These are phyloP conservation scores for Pythium coloratum DNA, from an alignment of 352 stramenopile species.

Conservation along the genomic window DNA sequence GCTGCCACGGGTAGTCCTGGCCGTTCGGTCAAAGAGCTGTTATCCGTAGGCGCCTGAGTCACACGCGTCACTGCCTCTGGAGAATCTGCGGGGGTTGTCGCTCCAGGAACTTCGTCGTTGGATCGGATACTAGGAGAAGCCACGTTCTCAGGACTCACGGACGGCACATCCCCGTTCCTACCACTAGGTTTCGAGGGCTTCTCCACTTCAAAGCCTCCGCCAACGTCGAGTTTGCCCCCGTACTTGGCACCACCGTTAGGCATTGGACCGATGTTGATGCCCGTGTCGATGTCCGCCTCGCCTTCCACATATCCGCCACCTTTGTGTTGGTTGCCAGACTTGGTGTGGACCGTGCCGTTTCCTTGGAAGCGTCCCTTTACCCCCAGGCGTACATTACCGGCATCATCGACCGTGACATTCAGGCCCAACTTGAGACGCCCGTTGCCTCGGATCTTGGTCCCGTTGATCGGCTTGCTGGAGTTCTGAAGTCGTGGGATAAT, in stretches of 20 bases:
- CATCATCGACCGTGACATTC: neutral
- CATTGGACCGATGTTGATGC: neutral
- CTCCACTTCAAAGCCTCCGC: neutral
- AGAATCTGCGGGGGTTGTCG: too few relatives aligned
- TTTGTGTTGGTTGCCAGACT: neutral
- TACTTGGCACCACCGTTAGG: neutral
- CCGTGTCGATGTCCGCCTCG: neutral
- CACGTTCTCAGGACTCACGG: too few relatives aligned
- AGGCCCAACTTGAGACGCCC: neutral
- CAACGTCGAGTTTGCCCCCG: neutral
- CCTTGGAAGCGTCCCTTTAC: neutral
- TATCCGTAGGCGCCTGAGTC: too few relatives aligned
- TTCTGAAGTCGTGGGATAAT: neutral
- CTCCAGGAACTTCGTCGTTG: too few relatives aligned
- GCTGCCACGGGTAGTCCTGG: too few relatives aligned
- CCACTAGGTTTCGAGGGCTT: neutral
- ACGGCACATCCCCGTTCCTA: too few relatives aligned
- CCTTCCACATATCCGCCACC: neutral
- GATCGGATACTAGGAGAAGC: too few relatives aligned
- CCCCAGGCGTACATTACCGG: neutral
- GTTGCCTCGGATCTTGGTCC: neutral
- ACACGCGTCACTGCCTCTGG: too few relatives aligned
- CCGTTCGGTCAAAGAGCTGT: too few relatives aligned
- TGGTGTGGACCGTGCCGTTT: neutral
- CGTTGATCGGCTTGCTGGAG: neutral